Evolutionary conservation across 2,329 filamentous ascomycete genomes (phyloP).

Genomic region (Coleophoma eucalyptorum): DNA sequence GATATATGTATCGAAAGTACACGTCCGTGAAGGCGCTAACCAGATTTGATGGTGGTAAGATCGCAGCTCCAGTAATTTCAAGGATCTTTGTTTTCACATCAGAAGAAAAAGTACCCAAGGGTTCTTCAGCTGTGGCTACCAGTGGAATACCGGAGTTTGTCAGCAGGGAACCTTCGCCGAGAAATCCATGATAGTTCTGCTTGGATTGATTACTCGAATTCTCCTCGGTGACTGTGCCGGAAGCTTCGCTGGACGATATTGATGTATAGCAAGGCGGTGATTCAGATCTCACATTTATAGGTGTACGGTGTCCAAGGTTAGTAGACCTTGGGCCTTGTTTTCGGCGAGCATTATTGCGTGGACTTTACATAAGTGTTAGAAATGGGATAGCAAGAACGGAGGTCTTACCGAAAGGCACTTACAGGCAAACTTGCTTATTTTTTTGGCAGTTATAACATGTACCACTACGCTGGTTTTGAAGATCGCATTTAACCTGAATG

Average conservation of each 20-base stretch:
- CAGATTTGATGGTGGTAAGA: not conserved
- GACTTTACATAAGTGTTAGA: too few species aligned
- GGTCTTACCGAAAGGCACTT: not conserved
- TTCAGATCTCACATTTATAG: too few species aligned
- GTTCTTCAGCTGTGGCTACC: not conserved
- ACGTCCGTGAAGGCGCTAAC: not conserved
- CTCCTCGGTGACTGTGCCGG: not conserved
- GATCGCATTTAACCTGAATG: not conserved
- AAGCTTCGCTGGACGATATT: too few species aligned
- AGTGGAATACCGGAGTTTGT: not conserved
- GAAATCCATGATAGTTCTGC: not conserved
- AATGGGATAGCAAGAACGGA: too few species aligned
- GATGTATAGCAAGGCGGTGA: too few species aligned
- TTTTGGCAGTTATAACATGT: not conserved
- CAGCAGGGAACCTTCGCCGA: too few species aligned
- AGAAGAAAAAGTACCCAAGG: too few species aligned
- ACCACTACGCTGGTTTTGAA: not conserved
- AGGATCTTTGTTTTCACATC: too few species aligned
- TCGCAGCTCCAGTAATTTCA: too few species aligned
- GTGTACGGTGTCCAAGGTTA: too few species aligned
- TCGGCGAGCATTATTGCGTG: too few species aligned
- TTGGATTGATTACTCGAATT: not conserved
- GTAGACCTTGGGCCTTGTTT: too few species aligned
- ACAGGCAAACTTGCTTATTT: not conserved
- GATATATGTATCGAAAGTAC: not conserved